phyloP scores from a whole-genome alignment of 352 stramenopile species.

The Phytophthora cryptogea region DNA sequence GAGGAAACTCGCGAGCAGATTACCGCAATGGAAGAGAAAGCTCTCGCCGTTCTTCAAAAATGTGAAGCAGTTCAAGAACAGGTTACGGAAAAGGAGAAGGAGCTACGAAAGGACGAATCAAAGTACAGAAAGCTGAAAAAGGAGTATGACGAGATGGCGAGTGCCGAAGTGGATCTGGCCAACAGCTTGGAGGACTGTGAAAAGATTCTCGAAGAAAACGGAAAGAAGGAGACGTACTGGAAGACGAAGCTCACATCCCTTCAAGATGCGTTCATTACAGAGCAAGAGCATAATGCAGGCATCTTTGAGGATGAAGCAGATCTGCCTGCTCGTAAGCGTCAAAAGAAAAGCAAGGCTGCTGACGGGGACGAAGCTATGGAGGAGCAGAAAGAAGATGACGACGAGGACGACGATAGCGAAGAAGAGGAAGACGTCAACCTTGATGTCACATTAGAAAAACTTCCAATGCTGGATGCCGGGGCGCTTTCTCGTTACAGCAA shows the following conservation, averaged over 20 bases:
- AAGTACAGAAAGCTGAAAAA: conserved; percentile 91
- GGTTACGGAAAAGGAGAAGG: conserved; percentile 86
- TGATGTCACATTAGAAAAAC: conserved; percentile 47
- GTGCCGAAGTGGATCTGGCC: conserved; percentile 92
- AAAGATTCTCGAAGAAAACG: conserved; percentile 92
- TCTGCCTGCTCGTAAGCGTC: conserved; percentile 46
- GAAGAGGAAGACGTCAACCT: conserved; percentile 44
- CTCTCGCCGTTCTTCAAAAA: conserved; percentile 88
- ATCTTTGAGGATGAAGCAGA: conserved; percentile 71
- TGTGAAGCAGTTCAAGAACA: conserved; percentile 92
- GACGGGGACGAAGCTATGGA: conserved; percentile 38
- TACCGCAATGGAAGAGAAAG: conserved; percentile 92
- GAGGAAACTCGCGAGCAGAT: conserved; percentile 90
- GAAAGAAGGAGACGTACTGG: conserved; percentile 91
- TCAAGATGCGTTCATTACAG: conserved; percentile 54
- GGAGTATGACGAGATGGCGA: conserved; percentile 90
- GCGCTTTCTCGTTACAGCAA: conserved; percentile 89
- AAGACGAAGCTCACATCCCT: conserved; percentile 74
- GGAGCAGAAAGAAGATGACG: conserved; percentile 43
- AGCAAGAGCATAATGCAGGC: conserved; percentile 78
- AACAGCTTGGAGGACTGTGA: conserved; percentile 93
- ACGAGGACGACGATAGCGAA: conserved; percentile 42
- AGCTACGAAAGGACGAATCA: conserved; percentile 71
- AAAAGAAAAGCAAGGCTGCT: conserved; percentile 44
- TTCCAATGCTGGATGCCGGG: conserved; percentile 77